Conservation (phyloP, 495 filamentous ascomycete genomes). For the Xylaria palmicola region DNA sequence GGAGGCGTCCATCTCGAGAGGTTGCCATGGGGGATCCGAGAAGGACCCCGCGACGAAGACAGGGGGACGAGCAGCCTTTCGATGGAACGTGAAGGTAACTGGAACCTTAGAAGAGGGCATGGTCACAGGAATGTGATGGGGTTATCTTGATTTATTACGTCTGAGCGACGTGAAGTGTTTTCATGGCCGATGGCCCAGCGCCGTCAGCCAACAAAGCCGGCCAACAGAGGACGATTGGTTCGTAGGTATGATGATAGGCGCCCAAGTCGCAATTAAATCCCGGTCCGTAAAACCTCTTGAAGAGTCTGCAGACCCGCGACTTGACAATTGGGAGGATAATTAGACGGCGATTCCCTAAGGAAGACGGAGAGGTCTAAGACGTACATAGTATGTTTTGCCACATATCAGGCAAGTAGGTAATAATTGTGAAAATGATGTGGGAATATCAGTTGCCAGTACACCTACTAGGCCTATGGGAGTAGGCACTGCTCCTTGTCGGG, state of each 20-base stretch:
- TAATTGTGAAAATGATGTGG: no score
- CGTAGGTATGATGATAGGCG: not conserved
- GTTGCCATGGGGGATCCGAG: constrained; percentile 62
- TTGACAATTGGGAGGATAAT: not conserved
- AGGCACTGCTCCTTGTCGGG: not conserved
- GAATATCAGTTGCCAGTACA: not conserved
- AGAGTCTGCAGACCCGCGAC: not conserved
- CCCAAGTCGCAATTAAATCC: no score
- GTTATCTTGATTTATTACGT: not conserved
- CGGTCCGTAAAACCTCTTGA: not conserved
- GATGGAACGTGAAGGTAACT: constrained; percentile 58
- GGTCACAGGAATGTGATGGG: constrained; percentile 14
- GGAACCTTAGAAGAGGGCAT: constrained; percentile 41
- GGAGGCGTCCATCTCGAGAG: constrained; percentile 56
- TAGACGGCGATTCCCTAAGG: no score
- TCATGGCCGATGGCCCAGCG: not conserved
- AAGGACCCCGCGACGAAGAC: constrained; percentile 67
- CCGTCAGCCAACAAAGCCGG: not conserved
- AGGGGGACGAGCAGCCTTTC: constrained; percentile 56
- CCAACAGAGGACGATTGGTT: not conserved
- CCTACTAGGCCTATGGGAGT: not conserved
- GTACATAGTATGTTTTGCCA: not conserved
- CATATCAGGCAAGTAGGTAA: not conserved
- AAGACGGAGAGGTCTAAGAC: no score
- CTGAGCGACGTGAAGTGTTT: not conserved